A percentile compares a stretch with the other conserved stretches of the same genome.
These are phyloP conservation scores for Eucalyptus curtisii DNA, from an alignment of 345 rosid species.

Conservation along the genomic window DNA sequence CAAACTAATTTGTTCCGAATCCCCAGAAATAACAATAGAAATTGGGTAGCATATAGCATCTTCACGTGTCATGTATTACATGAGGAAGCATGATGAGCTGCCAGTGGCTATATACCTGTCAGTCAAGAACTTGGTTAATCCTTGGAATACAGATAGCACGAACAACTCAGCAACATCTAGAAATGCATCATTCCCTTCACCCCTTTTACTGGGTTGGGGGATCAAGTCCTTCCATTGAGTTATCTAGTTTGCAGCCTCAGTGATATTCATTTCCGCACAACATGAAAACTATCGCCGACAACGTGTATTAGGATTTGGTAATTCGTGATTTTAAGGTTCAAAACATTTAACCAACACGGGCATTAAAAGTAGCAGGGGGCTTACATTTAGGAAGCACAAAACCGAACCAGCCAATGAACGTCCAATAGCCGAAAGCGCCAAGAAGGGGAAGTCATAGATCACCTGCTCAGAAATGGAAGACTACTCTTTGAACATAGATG, in stretches of 20 bases:
- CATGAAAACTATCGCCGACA: not conserved
- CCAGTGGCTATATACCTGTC: not conserved
- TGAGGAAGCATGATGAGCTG: not conserved
- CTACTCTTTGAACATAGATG: not conserved
- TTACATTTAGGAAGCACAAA: slow-evolving; percentile 86
- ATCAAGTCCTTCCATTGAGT: not conserved
- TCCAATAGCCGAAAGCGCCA: slow-evolving; percentile 74
- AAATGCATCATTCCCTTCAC: not conserved
- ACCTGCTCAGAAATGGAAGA: slow-evolving; percentile 18
- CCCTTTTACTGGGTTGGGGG: not conserved
- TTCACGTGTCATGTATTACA: not conserved
- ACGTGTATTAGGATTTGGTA: not conserved
- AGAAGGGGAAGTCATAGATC: slow-evolving; percentile 85
- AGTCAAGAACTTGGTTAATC: not conserved
- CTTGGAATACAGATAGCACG: not conserved
- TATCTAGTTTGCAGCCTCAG: not conserved
- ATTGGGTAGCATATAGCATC: not conserved
- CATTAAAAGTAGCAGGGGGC: not conserved
- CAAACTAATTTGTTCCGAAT: not conserved
- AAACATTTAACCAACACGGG: not conserved
- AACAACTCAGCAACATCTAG: not conserved
- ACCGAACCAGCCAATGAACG: slow-evolving; percentile 86
- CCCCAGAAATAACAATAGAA: not conserved
- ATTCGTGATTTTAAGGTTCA: not conserved
- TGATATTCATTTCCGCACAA: not conserved